Evolutionary conservation across 179 eudicot genomes (phyloP).

Genomic region (Drosera spatulata): DNA sequence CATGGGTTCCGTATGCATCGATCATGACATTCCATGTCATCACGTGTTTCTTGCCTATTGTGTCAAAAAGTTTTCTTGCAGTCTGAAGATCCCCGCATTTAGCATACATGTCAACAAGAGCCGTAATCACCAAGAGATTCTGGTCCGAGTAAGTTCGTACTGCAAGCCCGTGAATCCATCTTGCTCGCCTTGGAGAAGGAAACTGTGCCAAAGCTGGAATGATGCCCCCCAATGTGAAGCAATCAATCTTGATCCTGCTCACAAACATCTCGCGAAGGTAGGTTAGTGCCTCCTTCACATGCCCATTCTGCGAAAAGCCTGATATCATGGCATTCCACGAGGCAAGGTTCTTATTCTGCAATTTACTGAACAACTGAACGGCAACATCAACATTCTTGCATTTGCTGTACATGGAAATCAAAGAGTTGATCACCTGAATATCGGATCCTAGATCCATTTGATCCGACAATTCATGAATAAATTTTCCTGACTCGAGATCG

Average conservation of each 20-base stretch:
- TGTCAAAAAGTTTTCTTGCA: conserved; percentile 51
- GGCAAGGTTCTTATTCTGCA: conserved; percentile 41
- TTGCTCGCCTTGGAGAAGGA: conserved; percentile 46
- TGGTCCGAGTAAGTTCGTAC: conserved; percentile 39
- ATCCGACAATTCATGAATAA: conserved; percentile 30
- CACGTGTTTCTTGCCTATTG: conserved; percentile 45
- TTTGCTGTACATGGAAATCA: conserved; percentile 69
- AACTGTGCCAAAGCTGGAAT: conserved; percentile 63
- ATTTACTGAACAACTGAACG: conserved; percentile 27
- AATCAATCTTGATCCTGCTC: conserved; percentile 31
- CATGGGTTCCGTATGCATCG: conserved; percentile 76
- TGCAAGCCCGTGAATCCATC: conserved; percentile 61
- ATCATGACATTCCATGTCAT: conserved; percentile 83
- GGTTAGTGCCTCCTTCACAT: conserved; percentile 37
- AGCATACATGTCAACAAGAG: conserved; percentile 73
- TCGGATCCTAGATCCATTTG: conserved; percentile 24
- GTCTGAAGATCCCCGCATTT: conserved; percentile 63
- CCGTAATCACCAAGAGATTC: conserved; percentile 53
- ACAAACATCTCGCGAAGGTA: conserved; percentile 31
- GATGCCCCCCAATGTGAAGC: conserved; percentile 57
- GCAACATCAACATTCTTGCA: conserved; percentile 50
- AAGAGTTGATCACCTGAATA: conserved; percentile 48
- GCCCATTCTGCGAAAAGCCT: conserved; percentile 57
- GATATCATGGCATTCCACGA: conserved; percentile 76
- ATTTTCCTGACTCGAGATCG: conserved; percentile 38